Conservation (phyloP, 2,329 filamentous ascomycete genomes). For the Grosmannia clavigera region DNA sequence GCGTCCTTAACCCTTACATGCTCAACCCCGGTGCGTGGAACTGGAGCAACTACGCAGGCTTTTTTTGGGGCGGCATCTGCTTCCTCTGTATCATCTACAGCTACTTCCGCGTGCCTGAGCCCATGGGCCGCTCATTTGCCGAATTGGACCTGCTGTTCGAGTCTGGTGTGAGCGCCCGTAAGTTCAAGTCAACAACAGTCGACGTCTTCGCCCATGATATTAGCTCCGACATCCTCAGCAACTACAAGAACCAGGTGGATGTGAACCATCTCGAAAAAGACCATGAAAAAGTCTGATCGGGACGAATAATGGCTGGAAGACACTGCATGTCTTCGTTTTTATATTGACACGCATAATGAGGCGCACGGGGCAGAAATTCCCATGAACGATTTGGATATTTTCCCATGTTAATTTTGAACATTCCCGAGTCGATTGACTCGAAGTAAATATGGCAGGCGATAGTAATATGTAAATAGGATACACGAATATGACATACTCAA, state of each 20-base stretch:
- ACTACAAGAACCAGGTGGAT: conserved; percentile 31
- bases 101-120: conserved; percentile 72
- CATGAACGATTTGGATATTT: not conserved
- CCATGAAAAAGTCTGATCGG: not conserved
- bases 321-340: not conserved
- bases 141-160: conserved; percentile 82
- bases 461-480: not conserved
- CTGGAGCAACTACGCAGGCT: conserved; percentile 78
- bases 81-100: conserved; percentile 72
- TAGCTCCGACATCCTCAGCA: conserved; percentile 33
- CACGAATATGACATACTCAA: not conserved
- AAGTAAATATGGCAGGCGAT: not conserved
- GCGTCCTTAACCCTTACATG: conserved; percentile 83
- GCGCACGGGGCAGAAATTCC: not conserved
- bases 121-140: conserved; percentile 67
- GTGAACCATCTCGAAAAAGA: conserved; percentile 11
- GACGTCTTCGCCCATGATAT: conserved; percentile 42
- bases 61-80: conserved; percentile 78
- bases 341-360: not conserved
- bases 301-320: not conserved
- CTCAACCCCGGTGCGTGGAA: conserved; percentile 78
- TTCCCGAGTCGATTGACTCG: not conserved
- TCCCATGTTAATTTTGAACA: not conserved
- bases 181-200: conserved; percentile 51
- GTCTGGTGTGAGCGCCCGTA: conserved; percentile 54